Evolutionary conservation across 1,139 yeast species (phyloP), one percentile per base, ranked within the genome.

Genomic region (Starmera stellimalicola): DNA sequence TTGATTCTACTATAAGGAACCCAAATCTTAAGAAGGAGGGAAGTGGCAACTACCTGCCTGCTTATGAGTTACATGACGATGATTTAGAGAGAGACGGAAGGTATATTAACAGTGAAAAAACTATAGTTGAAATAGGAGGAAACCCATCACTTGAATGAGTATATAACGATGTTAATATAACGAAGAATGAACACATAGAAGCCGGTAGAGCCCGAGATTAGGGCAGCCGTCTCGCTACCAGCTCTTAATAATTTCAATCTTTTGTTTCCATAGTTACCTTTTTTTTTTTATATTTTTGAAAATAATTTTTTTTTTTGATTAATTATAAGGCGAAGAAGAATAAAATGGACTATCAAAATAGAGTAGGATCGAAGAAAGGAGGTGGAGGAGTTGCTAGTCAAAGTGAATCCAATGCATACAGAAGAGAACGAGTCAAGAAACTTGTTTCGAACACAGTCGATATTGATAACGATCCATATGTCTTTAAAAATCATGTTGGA

Each of bases 391-490:
- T 82, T 16, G 94, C 94, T 3, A 82, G 80, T 16, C 54, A 62
- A 24, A 73, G 72, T 31, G 85, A 79, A 47, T 64, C 78, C 7
- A 79, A 80, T 47, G 74, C 76, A 1, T 79, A 78, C 37, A 63
- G 85, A 23, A 64, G 75, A 37, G 73, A 76, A 38, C 63, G 94
- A 20, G 67, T 82, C 18, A 65, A 73, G 29, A 77, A 79, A 48
- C 66, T 84, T 29, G 67, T 84, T 24, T 62, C 77, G 20, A 70
- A 77, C 6, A 70, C 76, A 3, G 64, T 79, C 14, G 78, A 81
- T 50, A 57, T 83, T 7, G 84, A 77, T 29, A 70, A 71, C 33
- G 85, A 84, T 49, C 94, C 94, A 1, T 84, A 82, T 54, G 81
- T 82, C 14, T 71, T 75, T 54, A 68, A 73, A 43, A 83, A 81